Evolutionary conservation across 768 basidiomycete species (phyloP), one percentile per base, ranked within the genome.

Genomic region (Chalciporus piperatus): DNA sequence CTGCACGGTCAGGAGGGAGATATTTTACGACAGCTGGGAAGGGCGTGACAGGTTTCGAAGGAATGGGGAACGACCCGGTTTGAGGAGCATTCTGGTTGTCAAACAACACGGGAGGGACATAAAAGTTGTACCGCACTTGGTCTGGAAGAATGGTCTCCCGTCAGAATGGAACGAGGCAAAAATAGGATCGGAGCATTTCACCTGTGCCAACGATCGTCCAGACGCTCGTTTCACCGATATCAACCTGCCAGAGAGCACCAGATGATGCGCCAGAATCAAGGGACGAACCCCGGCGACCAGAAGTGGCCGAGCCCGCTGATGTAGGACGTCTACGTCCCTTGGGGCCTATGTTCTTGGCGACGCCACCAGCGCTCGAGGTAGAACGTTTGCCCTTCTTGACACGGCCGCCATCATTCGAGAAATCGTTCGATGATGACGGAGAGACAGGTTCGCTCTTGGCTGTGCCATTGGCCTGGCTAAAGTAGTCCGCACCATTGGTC

Each of bases 121-220:
- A 94, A 70, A 94, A 95, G 70, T 94, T 92, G 73, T 94, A 93
- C 55, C 92, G 85, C 47, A 92, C 81, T 81, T 93, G 89, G 64
- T 95, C 92, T 86, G 71, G 42, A 58, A 42, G 33, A 51, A 45
- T 45, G 10, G 33, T 19, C 47, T 49, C 52, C 51, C 49, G 57
- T 65, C 32, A 66, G 59, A 47, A 53, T 40, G 23, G 45, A 51
- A 48, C 32, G 43, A 45, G 41, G 20, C 45, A 41, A 45, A 48
- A 33, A 43, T 41, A 30, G 5, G 42, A 53, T 52, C 25, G 56
- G 3, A 42, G 22, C 3, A 30, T 56, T 77, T 70, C 68, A 92
- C 90, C 90, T 56, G 89, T 92, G 59, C 92, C 91, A 54, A 93
- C 90, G 58, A 94, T 91, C 4, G 92, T 94, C 92, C 92, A 95